phyloP scores from a whole-genome alignment of 2,329 filamentous ascomycete genomes.

The Colletotrichum somersetense region DNA sequence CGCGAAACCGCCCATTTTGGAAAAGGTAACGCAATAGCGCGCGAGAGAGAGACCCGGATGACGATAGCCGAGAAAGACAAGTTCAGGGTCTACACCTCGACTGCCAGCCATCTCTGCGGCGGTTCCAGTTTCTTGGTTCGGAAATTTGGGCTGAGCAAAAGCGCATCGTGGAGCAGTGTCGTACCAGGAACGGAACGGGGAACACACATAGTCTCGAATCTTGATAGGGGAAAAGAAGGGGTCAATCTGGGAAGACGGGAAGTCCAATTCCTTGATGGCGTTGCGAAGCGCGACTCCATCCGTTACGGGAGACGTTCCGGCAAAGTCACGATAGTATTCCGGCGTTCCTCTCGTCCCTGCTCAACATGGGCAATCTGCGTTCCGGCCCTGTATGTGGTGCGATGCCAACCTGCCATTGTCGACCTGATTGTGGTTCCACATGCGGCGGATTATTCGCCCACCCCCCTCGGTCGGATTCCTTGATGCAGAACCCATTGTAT shows the following conservation, averaged over 20 bases:
- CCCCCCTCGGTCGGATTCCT: neutral
- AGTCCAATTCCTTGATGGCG: slow-evolving; percentile 8
- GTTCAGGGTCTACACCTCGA: slow-evolving; percentile 18
- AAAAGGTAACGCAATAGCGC: slow-evolving; percentile 1
- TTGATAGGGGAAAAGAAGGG: neutral
- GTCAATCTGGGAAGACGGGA: neutral
- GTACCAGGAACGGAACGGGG: no score
- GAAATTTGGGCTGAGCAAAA: no score
- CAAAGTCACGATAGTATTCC: neutral
- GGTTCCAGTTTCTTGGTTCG: no score
- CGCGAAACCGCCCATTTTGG: slow-evolving; percentile 3
- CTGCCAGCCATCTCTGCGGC: no score
- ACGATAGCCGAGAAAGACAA: neutral
- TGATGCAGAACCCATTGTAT: slow-evolving; percentile 3
- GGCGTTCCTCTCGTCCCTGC: neutral
- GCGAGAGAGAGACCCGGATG: slow-evolving; percentile 12
- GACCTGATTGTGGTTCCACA: neutral
- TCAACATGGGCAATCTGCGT: neutral
- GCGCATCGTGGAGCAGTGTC: no score
- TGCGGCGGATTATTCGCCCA: neutral
- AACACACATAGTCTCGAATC: no score
- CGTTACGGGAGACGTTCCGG: slow-evolving; percentile 28
- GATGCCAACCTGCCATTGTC: slow-evolving; percentile 1
- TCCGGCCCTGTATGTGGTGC: slow-evolving; percentile 1
- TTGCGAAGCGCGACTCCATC: slow-evolving; percentile 17